Evolutionary conservation across 495 filamentous ascomycete species (phyloP).

Genomic region (Aspergillus panamensis): DNA sequence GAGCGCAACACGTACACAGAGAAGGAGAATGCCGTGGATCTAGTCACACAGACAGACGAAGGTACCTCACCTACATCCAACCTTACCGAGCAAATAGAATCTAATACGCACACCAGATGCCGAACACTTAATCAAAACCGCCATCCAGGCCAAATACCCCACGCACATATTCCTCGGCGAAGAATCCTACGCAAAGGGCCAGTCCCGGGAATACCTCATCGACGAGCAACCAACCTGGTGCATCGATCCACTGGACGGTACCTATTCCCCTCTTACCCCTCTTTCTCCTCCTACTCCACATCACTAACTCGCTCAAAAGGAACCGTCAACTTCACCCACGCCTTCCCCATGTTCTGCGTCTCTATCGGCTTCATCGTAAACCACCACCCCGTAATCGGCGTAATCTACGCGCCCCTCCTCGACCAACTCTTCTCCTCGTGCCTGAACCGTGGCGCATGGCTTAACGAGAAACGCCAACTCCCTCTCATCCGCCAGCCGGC

Average conservation of each 20-base stretch:
- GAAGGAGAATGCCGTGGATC: constrained; percentile 68
- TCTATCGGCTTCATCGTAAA: constrained; percentile 60
- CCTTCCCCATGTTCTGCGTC: constrained; percentile 72
- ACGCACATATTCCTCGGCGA: constrained; percentile 67
- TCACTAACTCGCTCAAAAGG: constrained; percentile 16
- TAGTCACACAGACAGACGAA: constrained; percentile 69
- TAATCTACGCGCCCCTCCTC: constrained; percentile 63
- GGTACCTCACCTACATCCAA: constrained; percentile 33
- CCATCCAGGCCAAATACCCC: constrained; percentile 55
- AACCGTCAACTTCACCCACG: constrained; percentile 70
- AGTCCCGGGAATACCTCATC: constrained; percentile 59
- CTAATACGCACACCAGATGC: constrained; percentile 46
- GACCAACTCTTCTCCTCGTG: constrained; percentile 63
- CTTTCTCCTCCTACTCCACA: neutral
- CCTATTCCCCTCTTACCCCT: neutral
- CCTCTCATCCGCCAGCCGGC: constrained; percentile 54
- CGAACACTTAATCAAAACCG: constrained; percentile 58
- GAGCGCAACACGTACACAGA: constrained; percentile 41
- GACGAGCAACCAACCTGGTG: constrained; percentile 61
- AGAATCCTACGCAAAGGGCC: constrained; percentile 61
- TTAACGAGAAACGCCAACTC: constrained; percentile 56
- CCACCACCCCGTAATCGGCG: constrained; percentile 55
- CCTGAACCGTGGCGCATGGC: constrained; percentile 59
- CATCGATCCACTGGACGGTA: constrained; percentile 64
- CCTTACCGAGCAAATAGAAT: neutral